phyloP scores from a whole-genome alignment of 164 flowering plant genomes.

The Aristolochia contorta region DNA sequence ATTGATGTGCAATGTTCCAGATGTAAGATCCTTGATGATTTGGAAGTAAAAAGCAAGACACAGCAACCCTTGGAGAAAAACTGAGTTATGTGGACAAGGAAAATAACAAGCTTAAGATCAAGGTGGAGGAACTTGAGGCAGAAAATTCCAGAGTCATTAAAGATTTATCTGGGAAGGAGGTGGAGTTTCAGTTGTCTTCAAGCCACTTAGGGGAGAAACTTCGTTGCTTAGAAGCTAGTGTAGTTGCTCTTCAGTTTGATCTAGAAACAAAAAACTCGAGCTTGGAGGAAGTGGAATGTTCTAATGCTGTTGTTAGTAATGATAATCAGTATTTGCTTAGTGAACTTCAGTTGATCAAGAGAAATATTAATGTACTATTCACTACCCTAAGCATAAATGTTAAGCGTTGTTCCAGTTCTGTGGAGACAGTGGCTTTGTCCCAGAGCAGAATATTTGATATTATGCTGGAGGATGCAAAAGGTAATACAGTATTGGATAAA shows the following conservation, averaged over 20 bases:
- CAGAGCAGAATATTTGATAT: slow-evolving; percentile 16
- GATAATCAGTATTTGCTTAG: slow-evolving; percentile 38
- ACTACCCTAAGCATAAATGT: slow-evolving; percentile 15
- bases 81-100: slow-evolving; percentile 29
- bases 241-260: slow-evolving; percentile 31
- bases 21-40: neutral
- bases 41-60: neutral
- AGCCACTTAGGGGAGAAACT: slow-evolving; percentile 21
- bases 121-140: slow-evolving; percentile 24
- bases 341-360: slow-evolving; percentile 21
- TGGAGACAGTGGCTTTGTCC: slow-evolving; percentile 18
- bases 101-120: slow-evolving; percentile 25
- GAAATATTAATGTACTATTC: slow-evolving; percentile 18
- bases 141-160: slow-evolving; percentile 27
- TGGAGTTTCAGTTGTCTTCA: slow-evolving; percentile 29
- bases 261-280: slow-evolving; percentile 26
- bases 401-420: slow-evolving; percentile 16
- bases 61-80: neutral
- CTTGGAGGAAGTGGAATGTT: slow-evolving; percentile 23
- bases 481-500: slow-evolving; percentile 18
- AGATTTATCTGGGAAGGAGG: slow-evolving; percentile 33
- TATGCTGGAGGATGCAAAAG: slow-evolving; percentile 13
- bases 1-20: slow-evolving; percentile 5
- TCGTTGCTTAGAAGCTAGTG: slow-evolving; percentile 30
- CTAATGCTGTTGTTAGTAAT: slow-evolving; percentile 26